Evolutionary conservation across 2,329 filamentous ascomycete species (phyloP).

Genomic region (Teratosphaeria epicoccoides): DNA sequence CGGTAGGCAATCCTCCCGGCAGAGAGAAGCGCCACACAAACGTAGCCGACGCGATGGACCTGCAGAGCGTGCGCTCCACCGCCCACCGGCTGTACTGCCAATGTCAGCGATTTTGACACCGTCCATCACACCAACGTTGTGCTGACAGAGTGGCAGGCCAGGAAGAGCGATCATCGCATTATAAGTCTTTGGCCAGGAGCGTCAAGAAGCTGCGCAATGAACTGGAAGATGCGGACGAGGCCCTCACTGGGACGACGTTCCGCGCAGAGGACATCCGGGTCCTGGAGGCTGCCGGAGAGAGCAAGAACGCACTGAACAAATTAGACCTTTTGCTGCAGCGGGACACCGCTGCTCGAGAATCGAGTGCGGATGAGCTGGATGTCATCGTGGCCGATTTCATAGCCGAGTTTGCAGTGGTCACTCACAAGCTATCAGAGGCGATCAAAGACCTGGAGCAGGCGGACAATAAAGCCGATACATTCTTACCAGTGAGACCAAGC

Average conservation of each 20-base stretch:
- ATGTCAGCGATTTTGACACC: constrained; percentile 5
- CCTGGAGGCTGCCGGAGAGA: constrained; percentile 3
- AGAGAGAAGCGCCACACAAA: no score
- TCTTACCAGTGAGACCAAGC: background rate
- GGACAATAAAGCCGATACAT: background rate
- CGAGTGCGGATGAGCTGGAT: background rate
- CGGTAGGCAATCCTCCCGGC: no score
- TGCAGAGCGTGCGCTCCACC: constrained; percentile 1
- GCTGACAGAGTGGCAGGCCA: constrained; percentile 3
- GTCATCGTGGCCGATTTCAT: background rate
- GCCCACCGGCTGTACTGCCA: constrained; percentile 10
- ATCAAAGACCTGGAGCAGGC: background rate
- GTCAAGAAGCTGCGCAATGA: constrained; percentile 11
- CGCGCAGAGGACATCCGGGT: constrained; percentile 2
- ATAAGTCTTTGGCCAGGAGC: constrained; percentile 5
- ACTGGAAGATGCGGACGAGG: constrained; percentile 12
- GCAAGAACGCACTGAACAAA: constrained; percentile 6
- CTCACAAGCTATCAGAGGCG: background rate
- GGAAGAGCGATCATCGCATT: constrained; percentile 6
- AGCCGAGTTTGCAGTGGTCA: background rate
- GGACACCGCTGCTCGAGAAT: background rate
- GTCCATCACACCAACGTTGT: background rate
- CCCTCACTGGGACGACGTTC: constrained; percentile 3
- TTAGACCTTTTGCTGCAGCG: constrained; percentile 6
- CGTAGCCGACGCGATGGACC: background rate